These are phyloP conservation scores for Penicillium sp. DNA, from an alignment of 2,329 filamentous ascomycete species.

Conservation along the genomic window DNA sequence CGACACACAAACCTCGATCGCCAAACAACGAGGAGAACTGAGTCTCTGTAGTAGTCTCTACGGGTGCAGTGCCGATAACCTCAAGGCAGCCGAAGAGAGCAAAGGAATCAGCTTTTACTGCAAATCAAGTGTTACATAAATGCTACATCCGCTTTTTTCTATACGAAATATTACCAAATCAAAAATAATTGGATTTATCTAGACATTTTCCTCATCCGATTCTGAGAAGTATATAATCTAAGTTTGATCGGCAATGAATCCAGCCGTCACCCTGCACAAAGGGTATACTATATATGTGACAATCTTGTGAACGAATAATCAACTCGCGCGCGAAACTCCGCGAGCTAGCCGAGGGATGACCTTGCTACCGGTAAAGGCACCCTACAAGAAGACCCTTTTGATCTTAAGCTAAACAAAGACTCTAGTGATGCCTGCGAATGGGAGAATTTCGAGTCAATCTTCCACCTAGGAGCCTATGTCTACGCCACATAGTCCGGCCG, in stretches of 20 bases:
- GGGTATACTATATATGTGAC: neutral
- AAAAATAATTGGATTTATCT: neutral
- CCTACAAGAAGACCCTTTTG: neutral
- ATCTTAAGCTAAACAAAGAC: neutral
- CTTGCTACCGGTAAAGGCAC: conserved; percentile 42
- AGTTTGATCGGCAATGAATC: conserved; percentile 1
- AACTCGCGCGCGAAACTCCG: conserved; percentile 47
- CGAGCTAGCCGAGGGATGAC: conserved; percentile 52
- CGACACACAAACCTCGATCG: conserved; percentile 14
- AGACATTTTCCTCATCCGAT: neutral
- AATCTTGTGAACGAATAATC: no score
- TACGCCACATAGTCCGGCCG: conserved; percentile 54
- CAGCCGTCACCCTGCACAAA: neutral
- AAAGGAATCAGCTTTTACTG: conserved; percentile 13
- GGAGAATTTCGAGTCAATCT: conserved; percentile 53
- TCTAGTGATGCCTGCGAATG: conserved; percentile 51
- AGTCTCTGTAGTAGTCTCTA: conserved; percentile 13
- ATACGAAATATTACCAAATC: no score
- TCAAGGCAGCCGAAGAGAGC: conserved; percentile 16
- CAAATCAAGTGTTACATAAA: neutral
- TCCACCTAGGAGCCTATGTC: conserved; percentile 49
- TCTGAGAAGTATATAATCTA: neutral
- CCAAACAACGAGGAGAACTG: conserved; percentile 18
- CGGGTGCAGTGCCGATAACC: conserved; percentile 24
- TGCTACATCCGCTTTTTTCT: no score